Evolutionary conservation across 495 filamentous ascomycete genomes (phyloP), one percentile per base, ranked within the genome.

Genomic region (Daldinia caldariorum): DNA sequence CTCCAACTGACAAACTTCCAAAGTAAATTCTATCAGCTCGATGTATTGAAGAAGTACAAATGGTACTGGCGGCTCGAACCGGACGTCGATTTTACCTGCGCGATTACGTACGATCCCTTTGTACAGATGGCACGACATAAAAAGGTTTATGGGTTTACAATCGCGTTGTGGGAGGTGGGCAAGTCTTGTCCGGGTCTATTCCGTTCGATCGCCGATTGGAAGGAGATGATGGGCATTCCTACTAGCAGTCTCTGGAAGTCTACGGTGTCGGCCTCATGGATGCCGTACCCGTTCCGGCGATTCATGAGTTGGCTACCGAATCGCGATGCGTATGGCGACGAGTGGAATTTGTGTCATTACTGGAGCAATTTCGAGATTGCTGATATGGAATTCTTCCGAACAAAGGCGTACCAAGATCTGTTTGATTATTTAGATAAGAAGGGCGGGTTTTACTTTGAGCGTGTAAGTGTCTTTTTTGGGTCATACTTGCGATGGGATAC

Each of bases 21-120:
- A 43, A 77, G 92, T 89, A 95, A 97, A 60, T 77, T 77, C 18
- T 77, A 77, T 64, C 50, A 70, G 54, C 75, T 77, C 58, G 75
- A 77, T n/a, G 66, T 29, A 0, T 45, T 77, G 16, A 74, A 74
- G 61, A 72, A 76, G 20, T 77, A 77, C 62, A 77, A 76, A 58
- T 77, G 79, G 79, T 82, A 82, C 66, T 82, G 80, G 80, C 73
- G 80, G 5, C 67, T 81, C 7, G 79, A 81, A 58, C 79, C 79
- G 10, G 79, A 78, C 29, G 76, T 80, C 16, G 75, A 78, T 50
- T 80, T 78, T 66, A 79, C 73, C 68, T 82, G 80, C 64, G 80
- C 80, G 61, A 81, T 82, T 43, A 76, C 74, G 32, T 83, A 83
- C 61, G 81, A 83, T 59, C 81, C 81, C 6, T 83, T 83, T 50